Conservation (phyloP, 345 rosid species). For the Ceriops decandra region DNA sequence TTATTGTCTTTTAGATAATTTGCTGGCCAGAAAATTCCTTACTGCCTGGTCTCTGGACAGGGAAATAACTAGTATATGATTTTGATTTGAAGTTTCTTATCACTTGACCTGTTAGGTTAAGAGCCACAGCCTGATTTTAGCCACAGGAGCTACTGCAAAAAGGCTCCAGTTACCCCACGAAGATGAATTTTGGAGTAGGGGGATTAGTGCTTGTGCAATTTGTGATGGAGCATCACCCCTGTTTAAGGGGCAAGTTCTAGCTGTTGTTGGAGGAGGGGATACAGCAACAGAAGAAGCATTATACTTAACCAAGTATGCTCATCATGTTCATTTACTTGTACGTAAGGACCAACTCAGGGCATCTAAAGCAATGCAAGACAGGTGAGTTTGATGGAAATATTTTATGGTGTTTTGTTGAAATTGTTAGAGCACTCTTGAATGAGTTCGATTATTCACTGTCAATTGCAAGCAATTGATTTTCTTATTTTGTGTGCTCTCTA, state of each 20-base stretch:
- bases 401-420: neutral
- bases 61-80: neutral
- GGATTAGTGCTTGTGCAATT: constrained; percentile 98
- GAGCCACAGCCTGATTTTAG: constrained; percentile 72
- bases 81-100: constrained; percentile 1
- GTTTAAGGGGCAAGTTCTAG: constrained; percentile 92
- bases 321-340: constrained; percentile 95
- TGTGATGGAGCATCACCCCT: constrained; percentile 98
- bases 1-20: neutral
- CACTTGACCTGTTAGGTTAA: constrained; percentile 53
- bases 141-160: constrained; percentile 94
- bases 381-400: constrained; percentile 45
- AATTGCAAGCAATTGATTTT: too few species aligned
- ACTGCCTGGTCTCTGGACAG: constrained; percentile 5
- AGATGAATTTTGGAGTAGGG: constrained; percentile 98
- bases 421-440: neutral
- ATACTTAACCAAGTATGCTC: constrained; percentile 89
- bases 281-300: constrained; percentile 96
- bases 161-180: constrained; percentile 80
- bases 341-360: constrained; percentile 85
- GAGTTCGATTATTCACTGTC: too few species aligned
- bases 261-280: constrained; percentile 99
- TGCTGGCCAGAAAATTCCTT: neutral
- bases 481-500: too few species aligned
- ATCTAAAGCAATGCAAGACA: constrained; percentile 98